These are phyloP conservation scores for Diplodia mutila DNA, from an alignment of 2,329 filamentous ascomycete genomes.

Conservation along the genomic window DNA sequence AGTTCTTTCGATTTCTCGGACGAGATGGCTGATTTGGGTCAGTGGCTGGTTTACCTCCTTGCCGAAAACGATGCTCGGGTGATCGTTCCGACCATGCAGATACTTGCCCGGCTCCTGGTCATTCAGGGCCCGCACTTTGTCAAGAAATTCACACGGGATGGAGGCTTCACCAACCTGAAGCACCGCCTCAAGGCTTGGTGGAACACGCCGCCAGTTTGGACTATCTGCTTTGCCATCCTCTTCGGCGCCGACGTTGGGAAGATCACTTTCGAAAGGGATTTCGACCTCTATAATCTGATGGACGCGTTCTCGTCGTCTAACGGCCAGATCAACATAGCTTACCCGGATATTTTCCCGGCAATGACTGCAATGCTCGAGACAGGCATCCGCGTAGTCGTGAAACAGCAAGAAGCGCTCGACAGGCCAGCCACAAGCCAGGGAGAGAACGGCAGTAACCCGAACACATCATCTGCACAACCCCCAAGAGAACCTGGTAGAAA, in stretches of 20 bases:
- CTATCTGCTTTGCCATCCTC: constrained; percentile 82
- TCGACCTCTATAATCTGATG: constrained; percentile 74
- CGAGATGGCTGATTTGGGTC: constrained; percentile 29
- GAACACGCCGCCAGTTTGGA: constrained; percentile 83
- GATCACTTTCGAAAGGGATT: constrained; percentile 71
- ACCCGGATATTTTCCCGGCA: constrained; percentile 77
- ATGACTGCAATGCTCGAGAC: constrained; percentile 86
- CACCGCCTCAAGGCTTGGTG: constrained; percentile 84
- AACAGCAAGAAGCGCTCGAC: constrained; percentile 15
- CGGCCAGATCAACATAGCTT: constrained; percentile 67
- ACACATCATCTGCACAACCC: not conserved
- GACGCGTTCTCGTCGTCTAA: constrained; percentile 63
- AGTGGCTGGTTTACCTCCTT: constrained; percentile 91
- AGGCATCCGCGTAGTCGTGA: constrained; percentile 71
- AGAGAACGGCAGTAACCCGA: constrained; percentile 37
- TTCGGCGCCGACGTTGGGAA: constrained; percentile 81
- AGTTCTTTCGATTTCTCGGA: constrained; percentile 35
- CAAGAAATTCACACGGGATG: constrained; percentile 84
- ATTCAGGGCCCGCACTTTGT: constrained; percentile 80
- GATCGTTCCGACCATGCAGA: constrained; percentile 77
- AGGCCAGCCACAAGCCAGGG: constrained; percentile 15
- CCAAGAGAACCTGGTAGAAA: constrained; percentile 48
- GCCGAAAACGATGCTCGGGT: constrained; percentile 84
- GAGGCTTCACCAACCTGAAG: constrained; percentile 85
- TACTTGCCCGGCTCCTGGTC: constrained; percentile 82